A percentile compares a stretch with the other conserved stretches of the same genome.
These are phyloP conservation scores for Neotropicomus parvogracilis DNA, from an alignment of 1,284 basidiomycete genomes.

Conservation along the genomic window DNA sequence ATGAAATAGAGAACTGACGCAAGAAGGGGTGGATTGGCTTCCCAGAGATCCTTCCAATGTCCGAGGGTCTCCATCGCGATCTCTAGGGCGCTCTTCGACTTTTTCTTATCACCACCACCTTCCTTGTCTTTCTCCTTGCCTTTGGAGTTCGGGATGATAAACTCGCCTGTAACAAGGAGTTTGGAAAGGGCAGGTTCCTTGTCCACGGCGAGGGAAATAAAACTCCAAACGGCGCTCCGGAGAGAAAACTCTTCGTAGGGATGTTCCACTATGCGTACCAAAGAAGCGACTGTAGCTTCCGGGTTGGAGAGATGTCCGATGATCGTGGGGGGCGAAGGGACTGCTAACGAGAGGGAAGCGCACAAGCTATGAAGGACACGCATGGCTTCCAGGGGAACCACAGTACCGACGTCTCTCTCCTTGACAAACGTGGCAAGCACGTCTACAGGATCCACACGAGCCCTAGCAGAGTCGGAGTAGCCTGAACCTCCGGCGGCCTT, in stretches of 20 bases:
- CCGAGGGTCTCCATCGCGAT: constrained; percentile 64
- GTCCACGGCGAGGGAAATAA: constrained; percentile 78
- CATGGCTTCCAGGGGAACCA: constrained; percentile 61
- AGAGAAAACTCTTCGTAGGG: constrained; percentile 68
- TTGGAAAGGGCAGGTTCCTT: constrained; percentile 86
- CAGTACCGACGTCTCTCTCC: constrained; percentile 53
- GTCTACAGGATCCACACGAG: constrained; percentile 65
- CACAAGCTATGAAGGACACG: constrained; percentile 66
- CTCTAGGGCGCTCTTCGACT: constrained; percentile 52
- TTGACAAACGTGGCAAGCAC: constrained; percentile 63
- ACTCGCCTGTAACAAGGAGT: constrained; percentile 74
- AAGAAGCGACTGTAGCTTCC: constrained; percentile 57
- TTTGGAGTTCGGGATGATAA: constrained; percentile 47
- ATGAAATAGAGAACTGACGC: constrained; percentile 77
- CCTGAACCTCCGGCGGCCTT: constrained; percentile 49
- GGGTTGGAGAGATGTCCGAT: constrained; percentile 71
- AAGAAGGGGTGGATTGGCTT: constrained; percentile 72
- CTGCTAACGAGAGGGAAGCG: constrained; percentile 56
- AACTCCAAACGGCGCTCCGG: constrained; percentile 77
- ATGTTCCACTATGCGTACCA: constrained; percentile 65
- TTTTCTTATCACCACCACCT: constrained; percentile 31
- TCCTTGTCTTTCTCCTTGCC: constrained; percentile 35
- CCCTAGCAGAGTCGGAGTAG: constrained; percentile 44
- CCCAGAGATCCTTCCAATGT: constrained; percentile 72
- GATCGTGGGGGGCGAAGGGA: constrained; percentile 62